These are phyloP conservation scores for Russula abietina DNA, from an alignment of 768 basidiomycete species.

Conservation along the genomic window DNA sequence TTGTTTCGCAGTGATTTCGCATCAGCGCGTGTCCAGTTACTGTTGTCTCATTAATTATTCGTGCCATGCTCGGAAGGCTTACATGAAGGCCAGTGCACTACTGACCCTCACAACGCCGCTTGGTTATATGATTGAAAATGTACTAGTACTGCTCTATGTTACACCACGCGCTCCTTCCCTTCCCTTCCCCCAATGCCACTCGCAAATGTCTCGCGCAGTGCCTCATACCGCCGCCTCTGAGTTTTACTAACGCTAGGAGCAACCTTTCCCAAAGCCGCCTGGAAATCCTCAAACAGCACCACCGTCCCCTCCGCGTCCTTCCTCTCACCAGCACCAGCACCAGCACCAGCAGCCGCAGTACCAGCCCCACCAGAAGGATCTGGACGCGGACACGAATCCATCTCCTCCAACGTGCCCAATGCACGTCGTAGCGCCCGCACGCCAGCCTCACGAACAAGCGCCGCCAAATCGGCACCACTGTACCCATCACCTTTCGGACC, in stretches of 20 bases:
- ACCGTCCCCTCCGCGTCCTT: slow-evolving; percentile 32
- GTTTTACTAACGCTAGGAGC: slow-evolving; percentile 76
- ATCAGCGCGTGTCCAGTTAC: no score
- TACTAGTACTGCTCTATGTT: not conserved
- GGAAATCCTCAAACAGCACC: slow-evolving; percentile 66
- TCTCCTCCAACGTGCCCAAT: slow-evolving; percentile 59
- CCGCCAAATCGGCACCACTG: slow-evolving; percentile 87
- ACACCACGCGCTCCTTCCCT: slow-evolving; percentile 13
- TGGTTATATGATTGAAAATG: no score
- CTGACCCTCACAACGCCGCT: no score
- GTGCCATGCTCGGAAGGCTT: no score
- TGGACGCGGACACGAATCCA: slow-evolving; percentile 34
- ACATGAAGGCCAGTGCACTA: no score
- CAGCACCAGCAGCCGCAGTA: not conserved
- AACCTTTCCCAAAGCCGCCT: slow-evolving; percentile 68
- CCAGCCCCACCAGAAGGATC: not conserved
- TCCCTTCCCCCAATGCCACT: slow-evolving; percentile 55
- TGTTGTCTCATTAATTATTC: no score
- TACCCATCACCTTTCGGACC: slow-evolving; percentile 72
- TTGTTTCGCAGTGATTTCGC: no score
- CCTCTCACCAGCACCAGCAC: slow-evolving; percentile 18
- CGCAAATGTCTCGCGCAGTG: slow-evolving; percentile 74
- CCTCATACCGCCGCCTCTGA: slow-evolving; percentile 80
- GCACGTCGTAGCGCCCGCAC: slow-evolving; percentile 71
- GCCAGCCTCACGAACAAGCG: slow-evolving; percentile 84